A percentile compares a stretch with the other conserved stretches of the same genome.
These are phyloP conservation scores for Solanum pinnatisectum DNA, from an alignment of 257 asterid species.

Conservation along the genomic window DNA sequence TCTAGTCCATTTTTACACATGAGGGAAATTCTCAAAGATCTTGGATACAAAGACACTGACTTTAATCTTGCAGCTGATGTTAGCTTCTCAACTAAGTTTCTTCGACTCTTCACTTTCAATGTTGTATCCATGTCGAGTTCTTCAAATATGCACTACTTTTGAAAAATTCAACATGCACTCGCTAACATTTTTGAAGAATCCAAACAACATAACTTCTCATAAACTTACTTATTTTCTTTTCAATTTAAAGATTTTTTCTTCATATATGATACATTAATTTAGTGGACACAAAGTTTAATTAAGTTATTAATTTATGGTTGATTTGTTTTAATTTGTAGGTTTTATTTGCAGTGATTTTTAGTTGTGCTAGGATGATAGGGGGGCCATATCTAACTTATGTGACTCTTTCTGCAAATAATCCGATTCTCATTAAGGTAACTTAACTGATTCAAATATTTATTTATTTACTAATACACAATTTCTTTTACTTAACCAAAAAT, in stretches of 20 bases:
- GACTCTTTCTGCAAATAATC: conserved; percentile 57
- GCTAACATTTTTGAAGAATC: too few species aligned
- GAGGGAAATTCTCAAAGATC: conserved; percentile 84
- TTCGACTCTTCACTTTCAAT: neutral
- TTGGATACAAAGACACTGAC: conserved; percentile 59
- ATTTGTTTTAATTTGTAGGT: conserved; percentile 21
- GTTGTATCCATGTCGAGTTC: too few species aligned
- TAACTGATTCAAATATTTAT: neutral
- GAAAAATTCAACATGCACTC: too few species aligned
- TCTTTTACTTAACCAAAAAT: neutral
- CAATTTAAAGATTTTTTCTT: neutral
- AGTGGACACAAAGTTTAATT: neutral
- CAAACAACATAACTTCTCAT: conserved; percentile 5
- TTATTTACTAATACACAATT: neutral
- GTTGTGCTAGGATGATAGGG: conserved; percentile 73
- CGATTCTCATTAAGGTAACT: conserved; percentile 62
- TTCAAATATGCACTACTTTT: too few species aligned
- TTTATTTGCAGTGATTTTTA: conserved; percentile 53
- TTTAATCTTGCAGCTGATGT: conserved; percentile 84
- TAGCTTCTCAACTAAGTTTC: conserved; percentile 5
- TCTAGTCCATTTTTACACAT: conserved; percentile 83
- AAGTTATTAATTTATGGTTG: neutral
- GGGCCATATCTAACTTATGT: conserved; percentile 76
- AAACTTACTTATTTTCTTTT: neutral
- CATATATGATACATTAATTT: neutral